Evolutionary conservation across 345 rosid genomes (phyloP), one percentile per base, ranked within the genome.

Genomic region (Citrus inodora): DNA sequence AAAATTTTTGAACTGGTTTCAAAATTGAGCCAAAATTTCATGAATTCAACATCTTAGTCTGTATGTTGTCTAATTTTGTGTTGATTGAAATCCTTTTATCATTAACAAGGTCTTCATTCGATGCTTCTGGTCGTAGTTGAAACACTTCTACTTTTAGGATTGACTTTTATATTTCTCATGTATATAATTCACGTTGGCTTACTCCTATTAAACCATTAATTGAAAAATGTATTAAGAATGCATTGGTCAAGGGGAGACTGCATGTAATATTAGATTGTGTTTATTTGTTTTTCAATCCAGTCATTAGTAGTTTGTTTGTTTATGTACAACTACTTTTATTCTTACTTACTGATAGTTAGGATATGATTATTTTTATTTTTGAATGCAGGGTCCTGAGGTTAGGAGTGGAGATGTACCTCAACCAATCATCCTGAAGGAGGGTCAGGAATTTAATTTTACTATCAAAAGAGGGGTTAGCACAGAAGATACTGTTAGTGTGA

Each of bases 381-480:
- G 70, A 65, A 58, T 85, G 73, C 81, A 95, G 98, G 99, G 98
- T 67, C 99, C 99, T 83, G 99, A 96, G 89, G 99, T 96, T 78
- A 87, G 99, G 88, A 96, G 99, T 65, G 98, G 98, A 22, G 99
- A 96, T 85, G 91, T 92, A 46, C 98, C 98, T 67, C 90, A 85
- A 74, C 99, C 99, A 35, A 89, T 96, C 51, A 67, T 71, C 48
- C 89, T 96, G 0, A 73, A 89, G 78, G 95, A 90, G 83, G 98
- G 99, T 35, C 97, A 92, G 71, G 97, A 92, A 77, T 96, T 96
- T 80, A 96, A 89, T 80, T 96, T 96, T 75, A 94, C 97, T 0
- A 94, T 92, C 76, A 86, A 79, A 82, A 88, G 97, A 86, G 98
- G 97, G 71, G 90, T 96, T 79, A 81, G 91, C 80, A 86, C 88